phyloP scores from a whole-genome alignment of 2,329 filamentous ascomycete species.

The Penicillium hesseltinei region DNA sequence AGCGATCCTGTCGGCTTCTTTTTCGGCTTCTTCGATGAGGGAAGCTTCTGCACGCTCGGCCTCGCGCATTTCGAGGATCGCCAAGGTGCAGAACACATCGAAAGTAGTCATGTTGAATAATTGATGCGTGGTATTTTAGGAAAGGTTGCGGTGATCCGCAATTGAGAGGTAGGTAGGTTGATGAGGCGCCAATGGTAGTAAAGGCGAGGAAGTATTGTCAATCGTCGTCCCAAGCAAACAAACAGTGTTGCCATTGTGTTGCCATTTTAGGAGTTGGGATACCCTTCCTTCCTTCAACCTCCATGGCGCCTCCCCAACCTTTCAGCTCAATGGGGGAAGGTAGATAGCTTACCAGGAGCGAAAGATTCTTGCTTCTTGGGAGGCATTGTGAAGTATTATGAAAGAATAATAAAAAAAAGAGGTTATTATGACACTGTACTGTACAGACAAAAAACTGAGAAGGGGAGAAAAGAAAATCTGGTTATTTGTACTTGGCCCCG shows the following conservation, averaged over 20 bases:
- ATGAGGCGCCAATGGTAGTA: not conserved
- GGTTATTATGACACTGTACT: slow-evolving; percentile 22
- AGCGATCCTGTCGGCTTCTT: slow-evolving; percentile 18
- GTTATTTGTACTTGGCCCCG: slow-evolving; percentile 39
- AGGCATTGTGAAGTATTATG: slow-evolving; percentile 23
- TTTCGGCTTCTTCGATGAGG: not conserved
- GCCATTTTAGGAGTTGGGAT: not conserved
- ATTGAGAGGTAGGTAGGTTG: slow-evolving; percentile 3
- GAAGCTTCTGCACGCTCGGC: slow-evolving; percentile 18
- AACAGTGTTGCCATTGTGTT: not conserved
- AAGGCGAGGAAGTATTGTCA: not conserved
- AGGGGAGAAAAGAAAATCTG: slow-evolving; percentile 32
- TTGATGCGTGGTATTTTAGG: not conserved
- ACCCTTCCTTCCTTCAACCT: not conserved
- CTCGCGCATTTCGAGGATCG: slow-evolving; percentile 26
- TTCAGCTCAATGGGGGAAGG: not conserved
- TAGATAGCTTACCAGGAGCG: slow-evolving; percentile 25
- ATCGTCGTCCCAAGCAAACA: not conserved
- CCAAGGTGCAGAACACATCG: slow-evolving; percentile 25
- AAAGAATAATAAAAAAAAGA: slow-evolving; percentile 14
- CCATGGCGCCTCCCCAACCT: not conserved
- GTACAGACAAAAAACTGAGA: slow-evolving; percentile 19
- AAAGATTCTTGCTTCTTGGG: slow-evolving; percentile 25
- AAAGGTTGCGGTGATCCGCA: not conserved
- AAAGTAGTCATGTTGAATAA: slow-evolving; percentile 26